phyloP scores from a whole-genome alignment of 768 basidiomycete species.

The Tylopilus felleus region DNA sequence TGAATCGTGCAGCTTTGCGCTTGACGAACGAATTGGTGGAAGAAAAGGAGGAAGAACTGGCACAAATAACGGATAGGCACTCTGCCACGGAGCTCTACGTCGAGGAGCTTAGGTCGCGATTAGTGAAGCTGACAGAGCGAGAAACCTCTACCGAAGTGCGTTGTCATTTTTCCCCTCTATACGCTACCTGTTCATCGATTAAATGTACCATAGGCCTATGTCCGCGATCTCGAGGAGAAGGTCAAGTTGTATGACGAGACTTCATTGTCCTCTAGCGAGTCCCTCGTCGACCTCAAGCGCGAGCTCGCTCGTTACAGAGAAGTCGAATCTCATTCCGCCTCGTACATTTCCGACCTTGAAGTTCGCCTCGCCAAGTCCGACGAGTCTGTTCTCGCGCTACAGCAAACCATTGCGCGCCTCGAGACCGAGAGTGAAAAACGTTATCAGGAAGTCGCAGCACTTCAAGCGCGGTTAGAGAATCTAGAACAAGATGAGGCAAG shows the following conservation, averaged over 20 bases:
- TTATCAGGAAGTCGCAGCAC: conserved; percentile 61
- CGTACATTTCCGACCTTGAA: conserved; percentile 88
- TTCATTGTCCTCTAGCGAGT: conserved; percentile 69
- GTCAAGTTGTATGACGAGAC: conserved; percentile 83
- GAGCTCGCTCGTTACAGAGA: conserved; percentile 81
- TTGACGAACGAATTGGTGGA: conserved; percentile 92
- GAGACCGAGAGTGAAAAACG: conserved; percentile 78
- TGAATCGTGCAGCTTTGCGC: conserved; percentile 81
- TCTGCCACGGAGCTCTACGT: conserved; percentile 81
- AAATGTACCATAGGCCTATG: conserved; percentile 64
- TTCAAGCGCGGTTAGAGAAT: conserved; percentile 68
- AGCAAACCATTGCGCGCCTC: conserved; percentile 67
- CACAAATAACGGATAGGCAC: conserved; percentile 63
- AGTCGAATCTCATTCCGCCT: conserved; percentile 61
- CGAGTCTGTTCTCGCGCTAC: conserved; percentile 68
- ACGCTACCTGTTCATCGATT: neutral
- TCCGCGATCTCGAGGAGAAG: conserved; percentile 90
- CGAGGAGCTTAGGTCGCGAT: conserved; percentile 75
- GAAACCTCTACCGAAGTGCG: conserved; percentile 90
- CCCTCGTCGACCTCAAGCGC: conserved; percentile 77
- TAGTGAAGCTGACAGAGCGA: conserved; percentile 81
- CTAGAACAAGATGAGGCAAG: conserved; percentile 72
- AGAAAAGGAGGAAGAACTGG: conserved; percentile 84
- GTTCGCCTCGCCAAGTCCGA: conserved; percentile 73
- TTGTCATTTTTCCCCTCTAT: neutral